Conservation (phyloP, 2,329 filamentous ascomycete genomes). For the Alternaria hordeiaustralica region DNA sequence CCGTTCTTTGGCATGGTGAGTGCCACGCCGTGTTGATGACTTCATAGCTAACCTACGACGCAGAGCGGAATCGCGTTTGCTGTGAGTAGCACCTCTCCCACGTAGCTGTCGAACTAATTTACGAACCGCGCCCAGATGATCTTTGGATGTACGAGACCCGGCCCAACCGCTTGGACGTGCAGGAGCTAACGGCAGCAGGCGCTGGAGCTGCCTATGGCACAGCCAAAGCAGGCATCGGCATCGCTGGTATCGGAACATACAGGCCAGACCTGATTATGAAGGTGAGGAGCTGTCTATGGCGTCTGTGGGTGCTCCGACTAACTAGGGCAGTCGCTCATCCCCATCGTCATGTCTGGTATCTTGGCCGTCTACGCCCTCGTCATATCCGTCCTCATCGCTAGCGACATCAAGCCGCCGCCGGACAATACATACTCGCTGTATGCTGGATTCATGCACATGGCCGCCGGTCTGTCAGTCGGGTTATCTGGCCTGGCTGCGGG, state of each 20-base stretch:
- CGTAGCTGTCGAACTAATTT: slow-evolving; percentile 23
- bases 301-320: slow-evolving; percentile 20
- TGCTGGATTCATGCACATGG: slow-evolving; percentile 92
- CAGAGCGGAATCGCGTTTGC: slow-evolving; percentile 79
- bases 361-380: slow-evolving; percentile 98
- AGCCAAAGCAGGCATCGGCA: slow-evolving; percentile 86
- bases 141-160: slow-evolving; percentile 71
- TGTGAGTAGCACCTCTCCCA: slow-evolving; percentile 44
- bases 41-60: slow-evolving; percentile 45
- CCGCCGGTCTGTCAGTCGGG: slow-evolving; percentile 81
- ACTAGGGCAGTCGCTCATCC: slow-evolving; percentile 73
- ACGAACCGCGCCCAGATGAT: slow-evolving; percentile 64
- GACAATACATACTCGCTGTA: slow-evolving; percentile 79
- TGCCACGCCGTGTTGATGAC: slow-evolving; percentile 29
- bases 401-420: slow-evolving; percentile 79
- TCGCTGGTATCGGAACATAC: slow-evolving; percentile 84
- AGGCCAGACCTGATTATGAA: slow-evolving; percentile 91
- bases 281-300: slow-evolving; percentile 53
- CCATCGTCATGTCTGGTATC: slow-evolving; percentile 98
- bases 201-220: slow-evolving; percentile 84
- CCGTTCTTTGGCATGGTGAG: slow-evolving; percentile 88
- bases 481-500: slow-evolving; percentile 50
- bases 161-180: neutral
- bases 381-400: slow-evolving; percentile 92
- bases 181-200: slow-evolving; percentile 53